A percentile compares a stretch with the other conserved stretches of the same genome.
Conservation (phyloP, 495 filamentous ascomycete genomes). For the Penicillium subrubescens region DNA sequence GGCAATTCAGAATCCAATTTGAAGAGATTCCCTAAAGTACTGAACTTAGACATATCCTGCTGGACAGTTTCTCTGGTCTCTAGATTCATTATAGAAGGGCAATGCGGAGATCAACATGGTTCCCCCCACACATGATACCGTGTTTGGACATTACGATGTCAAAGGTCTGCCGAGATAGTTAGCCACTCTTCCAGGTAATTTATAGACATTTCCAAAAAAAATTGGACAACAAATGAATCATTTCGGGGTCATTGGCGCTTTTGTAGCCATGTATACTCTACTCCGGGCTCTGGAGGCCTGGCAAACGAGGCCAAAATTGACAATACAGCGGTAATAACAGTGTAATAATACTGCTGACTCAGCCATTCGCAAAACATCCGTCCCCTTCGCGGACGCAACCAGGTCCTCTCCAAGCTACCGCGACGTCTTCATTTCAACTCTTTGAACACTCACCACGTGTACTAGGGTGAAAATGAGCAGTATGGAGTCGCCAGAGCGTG, state of each 20-base stretch:
- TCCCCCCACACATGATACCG: conserved; percentile 6
- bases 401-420: conserved; percentile 7
- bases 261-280: neutral
- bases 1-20: no score
- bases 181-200: neutral
- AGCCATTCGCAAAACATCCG: conserved; percentile 21
- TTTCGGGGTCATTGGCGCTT: neutral
- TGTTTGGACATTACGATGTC: conserved; percentile 6
- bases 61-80: neutral
- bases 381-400: conserved; percentile 18
- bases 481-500: conserved; percentile 38
- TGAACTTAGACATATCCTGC: no score
- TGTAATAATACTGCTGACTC: conserved; percentile 21
- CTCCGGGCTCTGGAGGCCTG: neutral
- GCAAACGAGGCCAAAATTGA: conserved; percentile 6
- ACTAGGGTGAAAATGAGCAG: conserved; percentile 21
- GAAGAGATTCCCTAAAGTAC: no score
- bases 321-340: conserved; percentile 6
- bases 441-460: conserved; percentile 2
- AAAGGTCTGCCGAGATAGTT: neutral
- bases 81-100: no score
- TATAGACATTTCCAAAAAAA: neutral
- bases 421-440: neutral
- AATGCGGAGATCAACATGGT: conserved; percentile 16
- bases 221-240: neutral